Evolutionary conservation across 768 basidiomycete species (phyloP).

Genomic region (Lenzites betulinus): DNA sequence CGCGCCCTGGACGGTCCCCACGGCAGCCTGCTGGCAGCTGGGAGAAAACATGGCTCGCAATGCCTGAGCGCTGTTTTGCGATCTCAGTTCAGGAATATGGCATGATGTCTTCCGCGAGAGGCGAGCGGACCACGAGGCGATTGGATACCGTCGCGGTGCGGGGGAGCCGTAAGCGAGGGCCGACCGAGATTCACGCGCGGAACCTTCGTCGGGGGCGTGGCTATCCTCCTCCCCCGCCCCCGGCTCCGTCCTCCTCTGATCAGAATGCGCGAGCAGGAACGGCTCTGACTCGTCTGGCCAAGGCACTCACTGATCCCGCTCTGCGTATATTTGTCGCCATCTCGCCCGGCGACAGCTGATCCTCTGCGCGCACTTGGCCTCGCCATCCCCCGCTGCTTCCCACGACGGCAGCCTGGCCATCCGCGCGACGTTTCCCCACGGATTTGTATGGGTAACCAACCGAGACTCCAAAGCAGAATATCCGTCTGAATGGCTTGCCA

Average conservation of each 20-base stretch:
- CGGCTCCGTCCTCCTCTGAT: conserved; percentile 14
- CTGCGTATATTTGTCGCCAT: neutral
- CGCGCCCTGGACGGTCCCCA: neutral
- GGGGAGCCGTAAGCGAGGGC: conserved; percentile 17
- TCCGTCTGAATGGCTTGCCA: conserved; percentile 11
- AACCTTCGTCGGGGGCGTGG: conserved; percentile 16
- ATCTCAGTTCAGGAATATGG: conserved; percentile 2
- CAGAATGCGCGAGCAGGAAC: conserved; percentile 1
- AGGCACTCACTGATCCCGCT: conserved; percentile 7
- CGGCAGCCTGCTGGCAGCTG: conserved; percentile 1
- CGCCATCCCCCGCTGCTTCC: neutral
- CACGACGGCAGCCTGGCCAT: conserved; percentile 6
- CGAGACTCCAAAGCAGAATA: conserved; percentile 10
- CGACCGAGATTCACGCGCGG: conserved; percentile 23
- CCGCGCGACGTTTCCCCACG: neutral
- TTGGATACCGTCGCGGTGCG: conserved; percentile 10
- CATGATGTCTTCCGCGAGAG: conserved; percentile 15
- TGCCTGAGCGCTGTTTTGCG: conserved; percentile 6
- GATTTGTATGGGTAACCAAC: conserved; percentile 1
- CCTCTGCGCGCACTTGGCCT: neutral
- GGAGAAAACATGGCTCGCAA: neutral
- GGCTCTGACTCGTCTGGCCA: conserved; percentile 3
- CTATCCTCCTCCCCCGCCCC: conserved; percentile 17
- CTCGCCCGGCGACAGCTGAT: neutral
- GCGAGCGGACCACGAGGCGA: conserved; percentile 8